These are phyloP conservation scores for Trichoderma pleuroti DNA, from an alignment of 2,329 filamentous ascomycete genomes.

Conservation along the genomic window DNA sequence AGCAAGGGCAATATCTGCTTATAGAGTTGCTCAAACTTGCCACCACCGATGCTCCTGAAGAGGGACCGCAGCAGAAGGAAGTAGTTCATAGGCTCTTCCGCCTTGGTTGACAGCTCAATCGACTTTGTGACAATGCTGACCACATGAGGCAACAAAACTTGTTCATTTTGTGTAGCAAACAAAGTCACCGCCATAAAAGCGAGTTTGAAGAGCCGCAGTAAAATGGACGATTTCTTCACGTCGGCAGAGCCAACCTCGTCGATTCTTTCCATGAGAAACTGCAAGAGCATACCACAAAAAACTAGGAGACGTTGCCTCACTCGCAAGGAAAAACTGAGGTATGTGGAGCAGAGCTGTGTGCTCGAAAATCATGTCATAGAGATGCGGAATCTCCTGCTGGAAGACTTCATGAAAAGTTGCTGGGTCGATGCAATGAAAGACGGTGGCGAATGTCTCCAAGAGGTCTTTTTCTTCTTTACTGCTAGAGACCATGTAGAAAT, in stretches of 20 bases:
- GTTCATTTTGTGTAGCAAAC: conserved; percentile 91
- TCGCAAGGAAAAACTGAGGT: conserved; percentile 97
- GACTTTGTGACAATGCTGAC: conserved; percentile 97
- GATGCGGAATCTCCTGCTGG: conserved; percentile 90
- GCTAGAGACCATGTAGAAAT: conserved; percentile 91
- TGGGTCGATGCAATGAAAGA: conserved; percentile 97
- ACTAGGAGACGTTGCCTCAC: conserved; percentile 92
- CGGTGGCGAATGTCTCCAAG: conserved; percentile 93
- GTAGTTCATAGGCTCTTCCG: conserved; percentile 98
- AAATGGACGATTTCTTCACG: conserved; percentile 85
- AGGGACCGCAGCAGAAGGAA: conserved; percentile 88
- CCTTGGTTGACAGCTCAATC: conserved; percentile 91
- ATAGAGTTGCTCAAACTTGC: conserved; percentile 95
- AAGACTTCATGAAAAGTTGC: conserved; percentile 99
- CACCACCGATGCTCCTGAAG: conserved; percentile 94
- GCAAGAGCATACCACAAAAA: conserved; percentile 98
- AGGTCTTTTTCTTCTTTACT: conserved; percentile 96
- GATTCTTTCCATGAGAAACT: conserved; percentile 95
- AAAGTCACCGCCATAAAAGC: conserved; percentile 99
- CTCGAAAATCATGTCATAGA: conserved; percentile 98
- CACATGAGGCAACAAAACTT: conserved; percentile 90
- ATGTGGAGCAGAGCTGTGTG: conserved; percentile 92
- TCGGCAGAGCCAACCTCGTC: conserved; percentile 91
- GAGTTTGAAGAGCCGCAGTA: conserved; percentile 92
- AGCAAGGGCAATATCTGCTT: conserved; percentile 95